These are phyloP conservation scores for Tilletia indica DNA, from an alignment of 1,284 basidiomycete genomes.

Conservation along the genomic window DNA sequence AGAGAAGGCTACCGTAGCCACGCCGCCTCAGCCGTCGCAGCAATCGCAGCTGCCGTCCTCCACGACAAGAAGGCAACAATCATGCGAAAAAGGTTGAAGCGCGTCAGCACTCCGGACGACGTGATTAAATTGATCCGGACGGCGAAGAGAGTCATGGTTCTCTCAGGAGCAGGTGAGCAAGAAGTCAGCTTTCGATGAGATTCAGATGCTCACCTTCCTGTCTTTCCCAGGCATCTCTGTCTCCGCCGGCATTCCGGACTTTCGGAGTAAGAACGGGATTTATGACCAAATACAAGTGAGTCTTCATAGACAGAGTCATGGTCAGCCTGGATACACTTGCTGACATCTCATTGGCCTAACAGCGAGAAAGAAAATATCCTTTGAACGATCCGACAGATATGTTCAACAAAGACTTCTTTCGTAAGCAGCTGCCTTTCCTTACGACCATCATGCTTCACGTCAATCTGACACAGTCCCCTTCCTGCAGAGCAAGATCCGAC, in stretches of 20 bases:
- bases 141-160: constrained; percentile 74
- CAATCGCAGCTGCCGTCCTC: too few species aligned
- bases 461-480: neutral
- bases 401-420: constrained; percentile 57
- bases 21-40: too few species aligned
- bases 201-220: neutral
- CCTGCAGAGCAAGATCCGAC: constrained; percentile 18
- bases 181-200: too few species aligned
- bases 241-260: constrained; percentile 53
- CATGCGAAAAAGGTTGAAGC: too few species aligned
- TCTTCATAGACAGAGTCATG: constrained; percentile 57
- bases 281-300: constrained; percentile 39
- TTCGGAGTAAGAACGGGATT: constrained; percentile 51
- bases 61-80: too few species aligned
- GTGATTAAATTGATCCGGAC: constrained; percentile 71
- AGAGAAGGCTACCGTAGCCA: too few species aligned
- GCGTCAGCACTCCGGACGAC: constrained; percentile 79
- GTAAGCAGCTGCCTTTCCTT: neutral
- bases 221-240: constrained; percentile 35
- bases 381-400: constrained; percentile 95
- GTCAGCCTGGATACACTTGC: too few species aligned
- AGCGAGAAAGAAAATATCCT: constrained; percentile 68
- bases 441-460: neutral
- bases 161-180: constrained; percentile 75
- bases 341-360: constrained; percentile 72